A percentile compares a stretch with the other conserved stretches of the same genome.
Conservation (phyloP, 75 land plant species). For the Isoetes taiwanensis region DNA sequence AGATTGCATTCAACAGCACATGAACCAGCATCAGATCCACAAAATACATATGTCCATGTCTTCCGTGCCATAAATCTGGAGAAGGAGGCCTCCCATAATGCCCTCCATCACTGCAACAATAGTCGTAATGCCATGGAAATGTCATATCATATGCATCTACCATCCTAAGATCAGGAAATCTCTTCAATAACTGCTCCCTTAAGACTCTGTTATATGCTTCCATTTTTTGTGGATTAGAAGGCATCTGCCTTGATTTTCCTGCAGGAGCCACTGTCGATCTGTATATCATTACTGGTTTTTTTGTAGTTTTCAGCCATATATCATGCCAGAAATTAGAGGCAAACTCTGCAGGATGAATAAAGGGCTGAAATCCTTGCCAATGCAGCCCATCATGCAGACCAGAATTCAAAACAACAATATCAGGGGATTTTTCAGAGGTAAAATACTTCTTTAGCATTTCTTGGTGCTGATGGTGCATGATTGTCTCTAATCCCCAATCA, state of each 20-base stretch:
- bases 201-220: slow-evolving; percentile 62
- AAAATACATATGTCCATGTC: slow-evolving; percentile 77
- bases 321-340: slow-evolving; percentile 17
- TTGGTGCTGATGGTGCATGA: slow-evolving; percentile 31
- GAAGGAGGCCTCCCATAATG: slow-evolving; percentile 77
- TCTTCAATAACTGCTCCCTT: slow-evolving; percentile 40
- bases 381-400: slow-evolving; percentile 76
- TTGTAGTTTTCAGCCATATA: not conserved
- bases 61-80: slow-evolving; percentile 33
- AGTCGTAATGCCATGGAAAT: slow-evolving; percentile 81
- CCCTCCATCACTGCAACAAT: slow-evolving; percentile 82
- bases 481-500: slow-evolving; percentile 45
- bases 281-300: slow-evolving; percentile 26
- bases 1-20: slow-evolving; percentile 56
- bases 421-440: slow-evolving; percentile 27
- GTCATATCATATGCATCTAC: slow-evolving; percentile 79
- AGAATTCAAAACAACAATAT: slow-evolving; percentile 60
- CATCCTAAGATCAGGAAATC: slow-evolving; percentile 16
- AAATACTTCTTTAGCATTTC: slow-evolving; percentile 20
- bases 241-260: slow-evolving; percentile 36
- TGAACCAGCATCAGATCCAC: slow-evolving; percentile 88
- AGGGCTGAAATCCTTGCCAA: slow-evolving; percentile 21
- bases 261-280: slow-evolving; percentile 62
- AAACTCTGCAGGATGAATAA: slow-evolving; percentile 29
- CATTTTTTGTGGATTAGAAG: slow-evolving; percentile 72